Conservation (phyloP, 2,329 filamentous ascomycete species). For the Aspergillus sp. region DNA sequence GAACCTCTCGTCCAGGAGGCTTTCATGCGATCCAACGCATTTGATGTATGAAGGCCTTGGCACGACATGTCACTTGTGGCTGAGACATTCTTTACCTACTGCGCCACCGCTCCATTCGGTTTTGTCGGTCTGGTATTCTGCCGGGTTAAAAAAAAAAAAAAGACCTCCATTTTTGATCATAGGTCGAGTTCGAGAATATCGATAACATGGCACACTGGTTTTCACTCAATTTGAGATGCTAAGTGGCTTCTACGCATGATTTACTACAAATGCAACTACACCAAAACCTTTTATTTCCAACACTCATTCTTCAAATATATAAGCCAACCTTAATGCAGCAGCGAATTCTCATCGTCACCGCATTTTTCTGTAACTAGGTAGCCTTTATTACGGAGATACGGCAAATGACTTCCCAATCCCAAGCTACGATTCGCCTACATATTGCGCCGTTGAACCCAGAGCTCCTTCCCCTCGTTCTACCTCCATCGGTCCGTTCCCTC, state of each 20-base stretch:
- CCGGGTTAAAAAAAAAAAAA: constrained; percentile 3
- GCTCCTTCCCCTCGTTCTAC: constrained; percentile 70
- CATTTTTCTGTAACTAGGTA: neutral
- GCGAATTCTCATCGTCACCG: neutral
- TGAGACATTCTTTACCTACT: constrained; percentile 2
- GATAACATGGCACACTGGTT: neutral
- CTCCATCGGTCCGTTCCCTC: constrained; percentile 62
- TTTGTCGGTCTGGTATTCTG: neutral
- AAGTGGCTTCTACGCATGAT: neutral
- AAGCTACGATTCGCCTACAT: constrained; percentile 63
- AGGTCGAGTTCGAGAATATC: neutral
- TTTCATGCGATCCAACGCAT: constrained; percentile 2
- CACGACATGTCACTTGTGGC: constrained; percentile 16
- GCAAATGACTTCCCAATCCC: constrained; percentile 22
- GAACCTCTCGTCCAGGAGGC: neutral
- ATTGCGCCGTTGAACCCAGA: constrained; percentile 81
- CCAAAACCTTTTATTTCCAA: neutral
- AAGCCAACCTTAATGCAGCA: neutral
- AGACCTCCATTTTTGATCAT: neutral
- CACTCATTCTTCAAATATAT: neutral
- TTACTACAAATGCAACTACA: neutral
- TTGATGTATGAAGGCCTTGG: constrained; percentile 8
- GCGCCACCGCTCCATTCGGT: constrained; percentile 12
- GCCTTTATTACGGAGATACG: neutral
- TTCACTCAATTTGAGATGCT: neutral